Conservation (phyloP, 1,284 basidiomycete genomes). For the Jaminaea rosea region DNA sequence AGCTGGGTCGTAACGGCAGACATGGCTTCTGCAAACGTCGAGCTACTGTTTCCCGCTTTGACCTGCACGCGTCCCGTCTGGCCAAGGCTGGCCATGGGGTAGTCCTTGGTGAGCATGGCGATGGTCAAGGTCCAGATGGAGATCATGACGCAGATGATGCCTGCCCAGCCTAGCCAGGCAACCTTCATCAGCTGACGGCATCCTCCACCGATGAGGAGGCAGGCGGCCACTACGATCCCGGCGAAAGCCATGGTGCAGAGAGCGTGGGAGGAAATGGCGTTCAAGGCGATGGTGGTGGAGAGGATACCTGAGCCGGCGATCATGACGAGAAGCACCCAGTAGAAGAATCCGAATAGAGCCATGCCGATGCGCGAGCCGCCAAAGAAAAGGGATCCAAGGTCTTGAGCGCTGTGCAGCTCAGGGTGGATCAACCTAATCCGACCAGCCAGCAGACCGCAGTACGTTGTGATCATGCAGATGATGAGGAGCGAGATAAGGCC, state of each 20-base stretch:
- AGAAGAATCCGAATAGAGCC: background rate
- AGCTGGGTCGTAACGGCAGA: background rate
- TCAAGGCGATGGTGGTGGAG: constrained; percentile 2
- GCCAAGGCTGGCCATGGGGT: background rate
- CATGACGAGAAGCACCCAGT: background rate
- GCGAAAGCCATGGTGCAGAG: constrained; percentile 4
- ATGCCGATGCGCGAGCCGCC: background rate
- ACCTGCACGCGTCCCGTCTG: background rate
- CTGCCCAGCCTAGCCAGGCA: constrained; percentile 1
- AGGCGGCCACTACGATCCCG: background rate
- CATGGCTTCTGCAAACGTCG: background rate
- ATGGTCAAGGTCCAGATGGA: constrained; percentile 1
- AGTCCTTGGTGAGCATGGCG: background rate
- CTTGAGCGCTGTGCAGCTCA: background rate
- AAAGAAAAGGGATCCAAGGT: background rate
- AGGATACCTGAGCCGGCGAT: background rate
- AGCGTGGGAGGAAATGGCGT: background rate
- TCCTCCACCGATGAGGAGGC: background rate
- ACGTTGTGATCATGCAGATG: background rate
- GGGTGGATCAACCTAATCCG: constrained; percentile 1
- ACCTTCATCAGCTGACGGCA: background rate
- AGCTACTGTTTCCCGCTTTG: background rate
- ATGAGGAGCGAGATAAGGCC: constrained; percentile 1
- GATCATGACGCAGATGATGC: background rate
- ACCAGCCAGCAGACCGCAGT: background rate